Evolutionary conservation across 768 basidiomycete species (phyloP), one percentile per base, ranked within the genome.

Genomic region (Podaxis sp.): DNA sequence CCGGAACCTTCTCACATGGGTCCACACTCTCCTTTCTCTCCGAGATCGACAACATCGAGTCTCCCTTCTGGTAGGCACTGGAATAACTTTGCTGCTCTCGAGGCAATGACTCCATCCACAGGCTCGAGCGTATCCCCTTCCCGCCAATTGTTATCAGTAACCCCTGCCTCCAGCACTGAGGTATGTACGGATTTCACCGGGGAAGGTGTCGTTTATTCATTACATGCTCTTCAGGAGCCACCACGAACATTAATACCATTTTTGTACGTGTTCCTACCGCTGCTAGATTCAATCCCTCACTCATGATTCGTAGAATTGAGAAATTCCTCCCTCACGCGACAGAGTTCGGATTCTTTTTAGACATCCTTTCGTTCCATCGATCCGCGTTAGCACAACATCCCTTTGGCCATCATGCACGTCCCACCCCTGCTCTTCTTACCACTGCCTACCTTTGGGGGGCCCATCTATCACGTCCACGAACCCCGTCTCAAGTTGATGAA

Each of bases 301-400:
- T 24, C 58, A 46, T 58, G 13, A 20, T 46, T 49, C 56, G 38
- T 65, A 90, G 88, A 40, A 70, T 88, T 3, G 83, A 87, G 67
- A 76, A 76, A 28, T 87, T 93, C 68, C 70, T 86, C 11, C 83
- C 82, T 15, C 80, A 89, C 66, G 79, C 83, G 0, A 70, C 77
- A 38, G 81, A 86, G 66, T 80, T 90, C 62, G 88, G 88, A 4
- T 86, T 91, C 68, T 92, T 91, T 72, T 82, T 93, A 60, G 73
- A 79, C 60, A 67, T 73, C 6, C 61, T 78, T 7, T 79, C 85
- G 36, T 82, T 87, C 65, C 80, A 80, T 51, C 75, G 77, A 40
- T 72, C 79, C 3, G 73, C 77, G 6, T 77, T 88, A 55, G 77
- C 88, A 13, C 72, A 77, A 1, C 78, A 80, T 49, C 76, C 81